Conservation (phyloP, 495 filamentous ascomycete species). For the Penicillium riverlandense region DNA sequence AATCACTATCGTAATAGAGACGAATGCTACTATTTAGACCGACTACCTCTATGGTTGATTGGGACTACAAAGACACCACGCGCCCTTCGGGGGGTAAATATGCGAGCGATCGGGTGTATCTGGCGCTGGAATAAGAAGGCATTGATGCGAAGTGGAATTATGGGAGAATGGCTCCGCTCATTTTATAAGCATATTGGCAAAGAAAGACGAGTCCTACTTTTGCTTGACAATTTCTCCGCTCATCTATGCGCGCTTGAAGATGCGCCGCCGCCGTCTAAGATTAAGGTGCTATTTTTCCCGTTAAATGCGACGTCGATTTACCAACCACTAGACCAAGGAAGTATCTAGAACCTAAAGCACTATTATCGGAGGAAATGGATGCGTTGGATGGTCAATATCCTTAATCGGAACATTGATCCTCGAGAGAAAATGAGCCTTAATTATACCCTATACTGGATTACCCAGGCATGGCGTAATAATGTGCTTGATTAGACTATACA, state of each 20-base stretch:
- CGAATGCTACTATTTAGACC: constrained; percentile 13
- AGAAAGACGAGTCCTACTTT: too few species aligned
- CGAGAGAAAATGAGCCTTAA: not conserved
- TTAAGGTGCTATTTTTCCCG: constrained; percentile 17
- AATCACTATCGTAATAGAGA: constrained; percentile 11
- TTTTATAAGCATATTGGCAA: constrained; percentile 14
- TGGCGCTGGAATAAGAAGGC: constrained; percentile 16
- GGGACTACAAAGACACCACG: constrained; percentile 12
- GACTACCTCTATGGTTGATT: constrained; percentile 13
- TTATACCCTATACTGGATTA: constrained; percentile 1
- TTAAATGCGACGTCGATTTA: constrained; percentile 14
- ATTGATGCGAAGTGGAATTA: constrained; percentile 14
- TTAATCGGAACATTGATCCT: constrained; percentile 2
- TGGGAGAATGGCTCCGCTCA: constrained; percentile 10
- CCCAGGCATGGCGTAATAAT: not conserved
- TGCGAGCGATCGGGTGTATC: constrained; percentile 1
- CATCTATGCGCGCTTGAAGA: constrained; percentile 1
- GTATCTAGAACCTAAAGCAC: constrained; percentile 18
- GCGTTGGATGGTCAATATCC: constrained; percentile 5
- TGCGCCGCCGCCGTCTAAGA: constrained; percentile 5
- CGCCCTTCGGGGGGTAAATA: constrained; percentile 7
- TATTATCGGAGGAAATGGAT: constrained; percentile 17
- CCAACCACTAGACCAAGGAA: constrained; percentile 22
- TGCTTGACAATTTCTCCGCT: too few species aligned
- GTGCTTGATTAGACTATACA: not conserved